Base-by-base conservation (phyloP, 345 rosid genomes). In the Dipteronia sinensis region DNA sequence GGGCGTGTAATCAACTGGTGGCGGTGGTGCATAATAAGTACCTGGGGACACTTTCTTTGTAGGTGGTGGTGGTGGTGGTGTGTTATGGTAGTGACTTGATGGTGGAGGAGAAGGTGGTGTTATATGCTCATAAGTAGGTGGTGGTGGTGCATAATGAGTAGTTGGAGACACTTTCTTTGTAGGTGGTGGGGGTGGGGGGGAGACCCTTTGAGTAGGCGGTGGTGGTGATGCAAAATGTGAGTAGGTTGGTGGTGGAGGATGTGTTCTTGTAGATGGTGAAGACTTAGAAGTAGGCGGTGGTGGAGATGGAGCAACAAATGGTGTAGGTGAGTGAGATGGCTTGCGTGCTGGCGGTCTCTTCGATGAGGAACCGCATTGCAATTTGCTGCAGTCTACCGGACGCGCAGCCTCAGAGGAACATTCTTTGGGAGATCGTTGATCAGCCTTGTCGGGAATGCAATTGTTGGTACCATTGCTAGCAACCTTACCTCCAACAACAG, bases 301-400 rank as follows among this genome's bases (percentile, higher is more conserved):
- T 10, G 91, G 87, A 7, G 90, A 83, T 10, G 77, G 78, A 25
- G 82, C 66, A 38, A 63, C 0, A 25, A 51, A 0, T 38, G 81
- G 64, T 46, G 53, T 77, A 19, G 72, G 80, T 0, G 83, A 23
- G 9, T 70, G 73, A 7, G 82, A 34, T 8, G 27, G 75, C 7
- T 73, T 67, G 0, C 89, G 90, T 0, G 86, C 66, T 15, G 90
- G 87, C 10, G 86, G n/a, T 64, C 78, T 81, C 73, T 77, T 82
- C 25, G 78, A 59, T 15, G 81, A 76, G 11, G 85, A 68, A 34
- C 71, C 78, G 56, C 92, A 92, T 77, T 87, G 83, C 62, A 90
- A 88, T 80, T 80, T 87, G 67, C 85, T 82, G 71, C 94, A 92
- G 73, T 90, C 90, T 53, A 83, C 92, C 46, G 91, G 91, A 5